These are phyloP conservation scores for Ustilago cynodontis DNA, from an alignment of 1,284 basidiomycete genomes.

Conservation along the genomic window DNA sequence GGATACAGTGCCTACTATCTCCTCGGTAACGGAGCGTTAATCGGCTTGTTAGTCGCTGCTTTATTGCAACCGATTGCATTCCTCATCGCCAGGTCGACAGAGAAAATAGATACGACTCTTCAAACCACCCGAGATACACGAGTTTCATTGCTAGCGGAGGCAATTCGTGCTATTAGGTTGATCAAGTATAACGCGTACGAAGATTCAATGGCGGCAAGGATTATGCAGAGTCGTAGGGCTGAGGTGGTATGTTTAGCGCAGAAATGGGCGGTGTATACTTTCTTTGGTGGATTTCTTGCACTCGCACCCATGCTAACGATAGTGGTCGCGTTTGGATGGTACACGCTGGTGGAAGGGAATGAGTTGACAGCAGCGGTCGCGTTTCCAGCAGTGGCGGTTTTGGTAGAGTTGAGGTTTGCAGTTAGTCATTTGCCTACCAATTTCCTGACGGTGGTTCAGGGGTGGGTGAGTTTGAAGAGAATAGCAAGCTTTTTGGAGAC, in stretches of 20 bases:
- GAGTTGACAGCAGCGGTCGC: constrained; percentile 36
- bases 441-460: constrained; percentile 71
- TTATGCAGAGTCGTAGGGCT: constrained; percentile 22
- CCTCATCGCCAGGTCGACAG: constrained; percentile 23
- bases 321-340: constrained; percentile 44
- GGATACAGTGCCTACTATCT: constrained; percentile 35
- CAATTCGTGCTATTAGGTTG: constrained; percentile 50
- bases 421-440: constrained; percentile 41
- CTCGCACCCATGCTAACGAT: constrained; percentile 45
- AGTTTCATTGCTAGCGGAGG: constrained; percentile 44
- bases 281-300: constrained; percentile 37
- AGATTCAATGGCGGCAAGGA: constrained; percentile 32
- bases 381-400: constrained; percentile 47
- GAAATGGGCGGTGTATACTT: constrained; percentile 35
- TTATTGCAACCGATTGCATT: constrained; percentile 39
- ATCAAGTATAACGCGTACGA: constrained; percentile 60
- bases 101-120: constrained; percentile 36
- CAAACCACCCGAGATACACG: constrained; percentile 47
- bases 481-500: constrained; percentile 80
- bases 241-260: constrained; percentile 39
- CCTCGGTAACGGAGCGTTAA: constrained; percentile 38
- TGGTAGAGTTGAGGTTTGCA: constrained; percentile 43
- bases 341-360: constrained; percentile 40
- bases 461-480: constrained; percentile 81
- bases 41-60: constrained; percentile 37